Base-by-base conservation (phyloP, 352 stramenopile species). In the Phytopythium vexans region DNA sequence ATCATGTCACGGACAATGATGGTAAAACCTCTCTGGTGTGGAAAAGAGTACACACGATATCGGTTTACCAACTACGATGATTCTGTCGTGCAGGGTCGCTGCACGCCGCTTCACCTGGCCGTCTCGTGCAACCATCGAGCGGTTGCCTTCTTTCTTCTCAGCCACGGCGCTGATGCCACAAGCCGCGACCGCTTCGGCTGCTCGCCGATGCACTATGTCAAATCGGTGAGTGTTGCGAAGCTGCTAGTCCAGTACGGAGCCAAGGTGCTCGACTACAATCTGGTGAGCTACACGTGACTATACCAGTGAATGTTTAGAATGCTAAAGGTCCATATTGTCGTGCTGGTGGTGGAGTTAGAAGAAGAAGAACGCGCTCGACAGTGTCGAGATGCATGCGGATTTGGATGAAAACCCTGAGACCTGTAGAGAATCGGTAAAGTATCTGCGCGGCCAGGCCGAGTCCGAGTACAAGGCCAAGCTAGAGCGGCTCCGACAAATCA, bases 171-270 rank as follows among this genome's bases (percentile, higher is more conserved):
- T 10, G 76, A 92, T 11, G 66, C 69, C 0, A 67, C 65, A 3
- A 67, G 68, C 38, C 66, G 73, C 0, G 77, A 92, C 60, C 77
- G 77, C 5, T 90, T 88, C 61, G 71, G 68, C 5, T 83, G 66
- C 4, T 79, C 82, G 0, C 77, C 82, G 1, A 66, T 92, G 64
- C 79, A 92, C 52, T 92, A 90, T 40, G 79, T 74, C 41, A 72
- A 78, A 40, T 86, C 79, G 12, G 45, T 81, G 34, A 88, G 58
- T n/a, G 68, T 87, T 8, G 76, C 72, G 3, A 88, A 86, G 40
- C 61, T 89, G 10, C 65, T 89, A 3, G 41, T 86, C 14, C 72
- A 85, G 37, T 89, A 89, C 14, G 74, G 77, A 1, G 70, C 56
- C 7, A 68, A 67, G 49, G 63, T 85, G 3, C 72, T 89, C 31